Conservation (phyloP, 169 alveolate genomes). For the Theileria orientalis region DNA sequence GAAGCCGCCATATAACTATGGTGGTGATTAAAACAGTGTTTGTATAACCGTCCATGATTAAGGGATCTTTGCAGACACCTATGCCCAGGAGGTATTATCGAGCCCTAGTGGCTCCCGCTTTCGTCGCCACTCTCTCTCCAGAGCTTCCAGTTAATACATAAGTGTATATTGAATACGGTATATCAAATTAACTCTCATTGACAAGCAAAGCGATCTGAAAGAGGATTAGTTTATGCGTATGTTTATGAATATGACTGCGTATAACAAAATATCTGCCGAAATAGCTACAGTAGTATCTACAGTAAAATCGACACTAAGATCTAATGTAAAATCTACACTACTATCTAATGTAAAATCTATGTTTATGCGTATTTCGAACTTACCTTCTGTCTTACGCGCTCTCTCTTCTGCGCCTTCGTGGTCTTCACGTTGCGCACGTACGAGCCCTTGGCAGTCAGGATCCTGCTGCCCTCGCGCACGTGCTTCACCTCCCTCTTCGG, state of each 20-base stretch:
- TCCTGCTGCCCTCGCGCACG: constrained; percentile 83
- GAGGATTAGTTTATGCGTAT: background rate
- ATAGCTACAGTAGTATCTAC: too few relatives aligned
- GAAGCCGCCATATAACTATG: constrained; percentile 16
- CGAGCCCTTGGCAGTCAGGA: constrained; percentile 84
- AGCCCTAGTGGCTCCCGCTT: background rate
- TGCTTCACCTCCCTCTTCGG: constrained; percentile 77
- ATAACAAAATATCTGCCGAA: constrained; percentile 32
- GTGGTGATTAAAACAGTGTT: constrained; percentile 32
- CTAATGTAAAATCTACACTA: too few relatives aligned
- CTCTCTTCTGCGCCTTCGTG: constrained; percentile 91
- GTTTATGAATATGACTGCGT: constrained; percentile 12
- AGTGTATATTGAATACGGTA: background rate
- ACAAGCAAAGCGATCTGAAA: background rate
- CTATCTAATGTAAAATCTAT: too few relatives aligned
- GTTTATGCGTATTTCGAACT: constrained; percentile 18
- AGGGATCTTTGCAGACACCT: constrained; percentile 14
- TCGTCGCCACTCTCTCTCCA: background rate
- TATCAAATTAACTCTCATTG: background rate
- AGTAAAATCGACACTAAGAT: too few relatives aligned
- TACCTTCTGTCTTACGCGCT: constrained; percentile 91
- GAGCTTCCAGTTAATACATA: background rate
- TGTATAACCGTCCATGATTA: constrained; percentile 33
- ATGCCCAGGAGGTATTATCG: constrained; percentile 31
- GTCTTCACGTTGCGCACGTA: constrained; percentile 89